A percentile compares a stretch with the other conserved stretches of the same genome.
phyloP scores from a whole-genome alignment of 306 rosid genomes.

The Acacia crassicarpa region DNA sequence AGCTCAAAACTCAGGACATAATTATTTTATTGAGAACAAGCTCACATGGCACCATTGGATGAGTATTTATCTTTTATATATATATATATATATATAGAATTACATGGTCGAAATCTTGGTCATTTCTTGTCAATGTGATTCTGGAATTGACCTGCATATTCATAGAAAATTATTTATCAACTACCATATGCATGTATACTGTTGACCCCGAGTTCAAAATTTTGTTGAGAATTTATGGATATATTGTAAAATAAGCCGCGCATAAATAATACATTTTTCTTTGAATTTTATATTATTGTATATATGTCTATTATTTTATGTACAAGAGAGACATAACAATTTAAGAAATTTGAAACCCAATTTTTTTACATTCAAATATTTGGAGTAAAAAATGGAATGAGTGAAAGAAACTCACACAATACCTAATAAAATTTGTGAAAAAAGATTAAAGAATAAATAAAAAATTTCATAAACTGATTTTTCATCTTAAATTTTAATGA shows the following conservation, averaged over 20 bases:
- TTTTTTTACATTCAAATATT: background rate
- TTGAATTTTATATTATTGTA: background rate
- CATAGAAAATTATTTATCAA: background rate
- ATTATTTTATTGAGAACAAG: background rate
- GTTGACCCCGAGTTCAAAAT: no score
- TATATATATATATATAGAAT: no score
- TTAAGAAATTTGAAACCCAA: background rate
- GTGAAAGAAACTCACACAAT: background rate
- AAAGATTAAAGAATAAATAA: no score
- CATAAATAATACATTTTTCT: background rate
- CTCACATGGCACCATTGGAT: background rate
- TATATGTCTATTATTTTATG: background rate
- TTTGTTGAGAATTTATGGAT: no score
- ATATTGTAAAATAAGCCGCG: background rate
- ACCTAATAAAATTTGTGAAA: background rate
- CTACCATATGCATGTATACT: background rate
- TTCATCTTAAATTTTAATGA: background rate
- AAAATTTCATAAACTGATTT: background rate
- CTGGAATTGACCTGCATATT: background rate
- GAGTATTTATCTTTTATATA: background rate
- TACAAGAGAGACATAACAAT: background rate
- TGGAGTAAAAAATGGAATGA: background rate
- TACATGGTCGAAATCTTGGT: background rate
- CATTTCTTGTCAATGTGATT: background rate
- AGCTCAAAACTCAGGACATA: background rate